Evolutionary conservation across 2,329 filamentous ascomycete genomes (phyloP).

Genomic region (Fusarium ramigenum): DNA sequence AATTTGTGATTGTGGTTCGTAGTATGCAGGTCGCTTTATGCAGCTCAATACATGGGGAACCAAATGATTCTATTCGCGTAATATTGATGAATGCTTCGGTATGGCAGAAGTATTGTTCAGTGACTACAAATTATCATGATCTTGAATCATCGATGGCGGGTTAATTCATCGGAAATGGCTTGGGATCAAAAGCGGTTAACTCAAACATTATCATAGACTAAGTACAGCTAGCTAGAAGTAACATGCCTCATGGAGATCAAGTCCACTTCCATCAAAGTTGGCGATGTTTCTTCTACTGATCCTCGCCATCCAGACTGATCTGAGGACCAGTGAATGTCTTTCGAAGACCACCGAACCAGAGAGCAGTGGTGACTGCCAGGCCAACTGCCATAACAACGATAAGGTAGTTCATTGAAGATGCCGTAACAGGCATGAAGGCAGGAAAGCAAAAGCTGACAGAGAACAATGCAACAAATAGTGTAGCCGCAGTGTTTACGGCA

Average conservation of each 20-base stretch:
- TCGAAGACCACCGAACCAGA: constrained; percentile 33
- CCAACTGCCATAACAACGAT: constrained; percentile 40
- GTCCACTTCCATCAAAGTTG: accelerated
- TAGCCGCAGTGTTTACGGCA: constrained; percentile 29
- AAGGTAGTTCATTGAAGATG: constrained; percentile 40
- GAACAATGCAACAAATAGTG: constrained; percentile 36
- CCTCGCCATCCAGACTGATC: constrained; percentile 2
- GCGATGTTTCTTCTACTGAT: neutral
- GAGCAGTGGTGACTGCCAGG: constrained; percentile 20
- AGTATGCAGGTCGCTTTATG: accelerated
- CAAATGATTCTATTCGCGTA: accelerated
- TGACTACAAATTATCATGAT: no score
- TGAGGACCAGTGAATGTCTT: constrained; percentile 38
- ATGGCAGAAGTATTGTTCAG: accelerated
- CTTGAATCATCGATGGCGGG: neutral
- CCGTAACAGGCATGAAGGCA: constrained; percentile 23
- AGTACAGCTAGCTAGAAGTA: neutral
- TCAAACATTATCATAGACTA: neutral
- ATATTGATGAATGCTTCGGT: accelerated
- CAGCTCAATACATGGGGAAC: neutral
- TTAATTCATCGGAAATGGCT: neutral
- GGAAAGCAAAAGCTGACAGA: constrained; percentile 41
- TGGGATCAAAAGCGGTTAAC: no score
- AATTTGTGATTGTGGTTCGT: neutral
- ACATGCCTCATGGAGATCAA: accelerated